Percentiles rank a stretch among this genome's conserved stretches.
Evolutionary conservation across 2,329 filamentous ascomycete species (phyloP).

Genomic region (Fusarium falciforme): DNA sequence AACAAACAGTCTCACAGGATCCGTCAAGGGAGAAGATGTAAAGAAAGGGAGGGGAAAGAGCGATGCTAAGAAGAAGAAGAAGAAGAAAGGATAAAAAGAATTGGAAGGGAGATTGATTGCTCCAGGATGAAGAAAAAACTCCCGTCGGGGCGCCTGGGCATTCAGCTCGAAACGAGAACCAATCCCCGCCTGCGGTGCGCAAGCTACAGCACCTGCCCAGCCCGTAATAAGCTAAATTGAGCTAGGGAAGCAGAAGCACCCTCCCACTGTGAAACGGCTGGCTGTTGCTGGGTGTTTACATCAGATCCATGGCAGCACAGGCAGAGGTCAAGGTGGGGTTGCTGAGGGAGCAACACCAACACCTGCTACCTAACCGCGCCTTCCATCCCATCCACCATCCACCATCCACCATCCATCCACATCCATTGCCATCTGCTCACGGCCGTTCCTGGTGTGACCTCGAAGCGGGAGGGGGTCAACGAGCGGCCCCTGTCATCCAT

Average conservation of each 20-base stretch:
- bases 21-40: neutral
- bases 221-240: slow-evolving; percentile 20
- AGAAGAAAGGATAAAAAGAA: slow-evolving; percentile 12
- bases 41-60: neutral
- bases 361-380: slow-evolving; percentile 19
- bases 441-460: slow-evolving; percentile 39
- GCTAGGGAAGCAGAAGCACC: slow-evolving; percentile 8
- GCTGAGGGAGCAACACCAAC: slow-evolving; percentile 43
- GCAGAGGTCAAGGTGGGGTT: slow-evolving; percentile 22
- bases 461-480: slow-evolving; percentile 18
- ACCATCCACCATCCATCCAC: slow-evolving; percentile 7
- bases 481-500: slow-evolving; percentile 29
- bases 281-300: slow-evolving; percentile 35
- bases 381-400: slow-evolving; percentile 15
- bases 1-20: neutral
- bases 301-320: slow-evolving; percentile 3
- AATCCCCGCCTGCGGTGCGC: slow-evolving; percentile 30
- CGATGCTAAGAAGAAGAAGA: neutral
- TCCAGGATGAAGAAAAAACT: slow-evolving; percentile 24
- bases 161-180: slow-evolving; percentile 26
- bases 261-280: slow-evolving; percentile 30
- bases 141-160: neutral
- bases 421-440: slow-evolving; percentile 7
- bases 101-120: slow-evolving; percentile 7
- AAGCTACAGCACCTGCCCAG: slow-evolving; percentile 23